Evolutionary conservation across 129 eudicot genomes (phyloP), one percentile per base, ranked within the genome.

Genomic region (Gnaphalium uliginosum): DNA sequence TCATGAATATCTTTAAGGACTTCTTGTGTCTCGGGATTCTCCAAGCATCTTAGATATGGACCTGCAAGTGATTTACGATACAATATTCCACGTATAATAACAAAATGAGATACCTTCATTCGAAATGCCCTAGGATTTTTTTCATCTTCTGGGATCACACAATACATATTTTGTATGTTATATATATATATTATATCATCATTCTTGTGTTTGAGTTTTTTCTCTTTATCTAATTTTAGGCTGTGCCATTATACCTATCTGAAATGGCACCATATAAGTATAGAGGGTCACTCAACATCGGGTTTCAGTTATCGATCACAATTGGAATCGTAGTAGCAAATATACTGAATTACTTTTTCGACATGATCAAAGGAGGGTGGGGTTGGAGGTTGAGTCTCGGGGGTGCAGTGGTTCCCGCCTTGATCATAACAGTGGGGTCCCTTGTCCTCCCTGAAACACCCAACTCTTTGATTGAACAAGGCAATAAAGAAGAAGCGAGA

Each of bases 371-470:
- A 32, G 71, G 71, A 30, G 82, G 76, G 48, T 77, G 81, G 70
- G 82, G 82, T 58, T 78, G 82, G 82, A 41, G 82, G 33, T 32
- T 69, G 54, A 69, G 76, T 37, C 76, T 78, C 62, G 76, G 82
- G 14, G 76, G 76, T 29, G 82, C 82, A 1, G 63, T 70, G 23
- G 64, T 78, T 17, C 76, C 82, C 4, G 82, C 82, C 7, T 25
- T 78, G 50, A 78, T 78, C 50, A 78, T 78, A 21, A 78, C 54
- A 2, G 32, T 78, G 9, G 82, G 82, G 10, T 69, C 82, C 17
- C 35, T 78, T 8, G 15, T 78, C 15, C 82, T 78, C 4, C 76
- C 76, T 1, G 82, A 78, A n/a, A 78, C 82, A 11, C 82, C 82
- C 4, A 78, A 78, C 71, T 78, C 82, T 65, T 29, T 78, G 76